A percentile compares a stretch with the other conserved stretches of the same genome.
phyloP scores from a whole-genome alignment of 805 yeast species.

The Ogataea degrootiae region DNA sequence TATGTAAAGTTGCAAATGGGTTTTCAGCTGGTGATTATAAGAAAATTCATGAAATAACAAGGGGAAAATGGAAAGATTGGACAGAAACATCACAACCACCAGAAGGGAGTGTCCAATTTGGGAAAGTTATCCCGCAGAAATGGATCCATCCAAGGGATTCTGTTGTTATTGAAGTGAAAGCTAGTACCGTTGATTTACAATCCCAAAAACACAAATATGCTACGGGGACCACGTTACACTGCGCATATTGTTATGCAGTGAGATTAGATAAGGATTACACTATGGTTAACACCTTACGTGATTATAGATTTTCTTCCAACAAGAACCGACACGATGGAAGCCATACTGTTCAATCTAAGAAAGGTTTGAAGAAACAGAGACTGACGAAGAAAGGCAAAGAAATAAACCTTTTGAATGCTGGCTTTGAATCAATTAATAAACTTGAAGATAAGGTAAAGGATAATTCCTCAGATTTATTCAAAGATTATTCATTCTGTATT shows the following conservation, averaged over 20 bases:
- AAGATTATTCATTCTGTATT: slow-evolving; percentile 43
- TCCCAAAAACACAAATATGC: slow-evolving; percentile 44
- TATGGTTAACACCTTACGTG: slow-evolving; percentile 50
- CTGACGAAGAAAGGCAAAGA: slow-evolving; percentile 14
- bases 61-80: slow-evolving; percentile 53
- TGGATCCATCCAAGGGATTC: slow-evolving; percentile 83
- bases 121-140: slow-evolving; percentile 54
- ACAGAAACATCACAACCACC: slow-evolving; percentile 39
- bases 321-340: slow-evolving; percentile 11
- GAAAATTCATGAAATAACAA: slow-evolving; percentile 50
- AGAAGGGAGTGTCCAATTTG: slow-evolving; percentile 43
- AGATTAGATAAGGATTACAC: slow-evolving; percentile 64
- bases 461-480: slow-evolving; percentile 33
- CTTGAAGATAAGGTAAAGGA: background rate
- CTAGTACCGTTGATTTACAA: slow-evolving; percentile 60
- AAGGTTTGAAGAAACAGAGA: slow-evolving; percentile 19
- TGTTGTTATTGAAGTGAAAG: slow-evolving; percentile 76
- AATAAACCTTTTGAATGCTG: slow-evolving; percentile 12
- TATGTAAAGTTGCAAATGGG: slow-evolving; percentile 84
- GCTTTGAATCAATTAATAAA: background rate
- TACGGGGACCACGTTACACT: slow-evolving; percentile 66
- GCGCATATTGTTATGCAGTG: slow-evolving; percentile 66
- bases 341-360: slow-evolving; percentile 21
- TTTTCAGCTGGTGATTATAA: slow-evolving; percentile 60
- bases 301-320: slow-evolving; percentile 33